These are phyloP conservation scores for Protomyces inouyei DNA, from an alignment of 1,139 yeast genomes.

Conservation along the genomic window DNA sequence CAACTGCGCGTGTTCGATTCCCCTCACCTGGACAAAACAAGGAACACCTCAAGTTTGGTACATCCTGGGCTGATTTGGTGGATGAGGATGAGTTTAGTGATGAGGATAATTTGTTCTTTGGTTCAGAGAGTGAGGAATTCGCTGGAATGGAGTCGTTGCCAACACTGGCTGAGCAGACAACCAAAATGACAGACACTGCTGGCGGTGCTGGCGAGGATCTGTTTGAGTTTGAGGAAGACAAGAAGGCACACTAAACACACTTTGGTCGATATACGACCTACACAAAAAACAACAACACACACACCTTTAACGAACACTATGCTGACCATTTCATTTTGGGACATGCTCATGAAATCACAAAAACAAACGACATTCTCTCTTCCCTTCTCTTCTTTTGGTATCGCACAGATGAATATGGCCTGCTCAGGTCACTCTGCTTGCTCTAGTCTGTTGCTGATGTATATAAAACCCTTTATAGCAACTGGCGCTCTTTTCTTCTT, in stretches of 20 bases:
- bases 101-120: constrained; percentile 2
- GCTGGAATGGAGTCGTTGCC: background rate
- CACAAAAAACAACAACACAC: background rate
- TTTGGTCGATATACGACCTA: too few relatives aligned
- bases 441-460: background rate
- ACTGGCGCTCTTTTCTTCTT: background rate
- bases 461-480: background rate
- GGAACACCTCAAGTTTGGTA: constrained; percentile 38
- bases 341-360: background rate
- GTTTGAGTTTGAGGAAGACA: background rate
- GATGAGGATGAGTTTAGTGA: constrained; percentile 36
- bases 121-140: background rate
- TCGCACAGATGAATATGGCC: background rate
- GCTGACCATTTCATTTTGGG: background rate
- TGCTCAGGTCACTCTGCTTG: background rate
- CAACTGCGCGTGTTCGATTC: constrained; percentile 28
- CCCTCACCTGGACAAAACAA: constrained; percentile 24
- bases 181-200: background rate
- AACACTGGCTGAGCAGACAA: background rate
- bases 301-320: background rate
- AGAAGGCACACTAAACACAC: background rate
- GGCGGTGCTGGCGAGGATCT: background rate
- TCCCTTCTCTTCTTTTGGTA: background rate
- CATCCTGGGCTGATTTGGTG: constrained; percentile 39
- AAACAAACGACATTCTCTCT: background rate